These are phyloP conservation scores for Trichoderma sp. DNA, from an alignment of 2,329 filamentous ascomycete genomes.

Conservation along the genomic window DNA sequence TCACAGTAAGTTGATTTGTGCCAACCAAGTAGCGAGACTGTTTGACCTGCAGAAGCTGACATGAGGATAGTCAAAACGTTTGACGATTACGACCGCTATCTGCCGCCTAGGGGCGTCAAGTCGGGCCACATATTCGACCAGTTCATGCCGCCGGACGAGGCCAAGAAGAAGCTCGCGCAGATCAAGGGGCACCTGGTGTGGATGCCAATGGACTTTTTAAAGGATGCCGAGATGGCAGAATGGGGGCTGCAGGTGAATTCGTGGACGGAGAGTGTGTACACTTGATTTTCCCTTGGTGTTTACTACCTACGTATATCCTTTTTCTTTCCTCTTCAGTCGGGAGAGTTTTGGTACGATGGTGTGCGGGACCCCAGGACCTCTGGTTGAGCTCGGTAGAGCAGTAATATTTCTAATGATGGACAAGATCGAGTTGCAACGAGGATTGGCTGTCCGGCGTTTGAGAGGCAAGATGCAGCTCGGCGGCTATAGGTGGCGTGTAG, in stretches of 20 bases:
- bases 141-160: constrained; percentile 71
- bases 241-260: constrained; percentile 82
- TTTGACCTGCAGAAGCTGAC: background rate
- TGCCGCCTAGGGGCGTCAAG: constrained; percentile 69
- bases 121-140: constrained; percentile 85
- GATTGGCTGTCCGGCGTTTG: background rate
- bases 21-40: no score
- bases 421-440: background rate
- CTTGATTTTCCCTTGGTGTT: constrained; percentile 46
- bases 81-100: constrained; percentile 82
- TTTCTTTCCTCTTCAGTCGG: background rate
- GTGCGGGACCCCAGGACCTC: background rate
- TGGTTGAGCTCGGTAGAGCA: no score
- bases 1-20: constrained; percentile 56
- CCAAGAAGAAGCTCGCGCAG: constrained; percentile 73
- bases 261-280: constrained; percentile 85
- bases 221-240: constrained; percentile 86
- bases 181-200: constrained; percentile 89
- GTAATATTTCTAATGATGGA: background rate
- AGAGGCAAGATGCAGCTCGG: background rate
- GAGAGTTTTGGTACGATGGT: background rate
- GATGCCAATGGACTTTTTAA: constrained; percentile 90
- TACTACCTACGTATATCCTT: no score
- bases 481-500: background rate
- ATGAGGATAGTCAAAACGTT: constrained; percentile 74